Percentiles rank a stretch among this genome's conserved stretches.
Evolutionary conservation across 2,329 filamentous ascomycete species (phyloP).

Genomic region (Talaromyces piceae): DNA sequence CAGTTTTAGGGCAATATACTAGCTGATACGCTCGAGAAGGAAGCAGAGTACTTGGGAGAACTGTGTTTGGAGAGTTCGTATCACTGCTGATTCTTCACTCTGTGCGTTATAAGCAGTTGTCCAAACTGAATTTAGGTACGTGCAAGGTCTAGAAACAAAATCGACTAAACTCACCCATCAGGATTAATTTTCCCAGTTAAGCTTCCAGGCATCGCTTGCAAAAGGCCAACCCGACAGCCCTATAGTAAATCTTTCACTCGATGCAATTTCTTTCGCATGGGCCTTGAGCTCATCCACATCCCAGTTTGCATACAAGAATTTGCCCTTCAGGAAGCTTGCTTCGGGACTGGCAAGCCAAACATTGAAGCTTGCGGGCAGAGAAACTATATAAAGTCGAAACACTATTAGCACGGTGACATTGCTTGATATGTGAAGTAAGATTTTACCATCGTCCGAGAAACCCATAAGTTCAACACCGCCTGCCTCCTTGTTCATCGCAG

Average conservation of each 20-base stretch:
- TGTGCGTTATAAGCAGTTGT: no score
- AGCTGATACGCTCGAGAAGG: no score
- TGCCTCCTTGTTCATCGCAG: conserved; percentile 15
- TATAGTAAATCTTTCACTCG: conserved; percentile 2
- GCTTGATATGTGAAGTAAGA: neutral
- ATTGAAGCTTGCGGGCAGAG: conserved; percentile 20
- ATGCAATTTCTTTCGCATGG: conserved; percentile 15
- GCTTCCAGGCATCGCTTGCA: neutral
- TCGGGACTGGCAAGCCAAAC: conserved; percentile 35
- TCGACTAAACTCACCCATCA: no score
- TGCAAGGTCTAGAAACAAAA: no score
- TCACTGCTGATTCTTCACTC: no score
- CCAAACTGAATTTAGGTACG: no score
- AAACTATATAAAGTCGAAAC: conserved; percentile 11
- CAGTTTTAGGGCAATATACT: no score
- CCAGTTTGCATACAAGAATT: conserved; percentile 33
- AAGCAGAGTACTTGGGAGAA: no score
- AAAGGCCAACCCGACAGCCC: conserved; percentile 7
- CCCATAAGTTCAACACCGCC: conserved; percentile 13
- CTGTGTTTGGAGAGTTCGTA: no score
- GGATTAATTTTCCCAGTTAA: neutral
- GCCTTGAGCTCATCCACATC: conserved; percentile 36
- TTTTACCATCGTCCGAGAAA: conserved; percentile 17
- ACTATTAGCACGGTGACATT: neutral
- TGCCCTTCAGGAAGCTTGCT: conserved; percentile 33